Conservation (phyloP, 108 stramenopile genomes). For the Chaetoceros tenuissimus region DNA sequence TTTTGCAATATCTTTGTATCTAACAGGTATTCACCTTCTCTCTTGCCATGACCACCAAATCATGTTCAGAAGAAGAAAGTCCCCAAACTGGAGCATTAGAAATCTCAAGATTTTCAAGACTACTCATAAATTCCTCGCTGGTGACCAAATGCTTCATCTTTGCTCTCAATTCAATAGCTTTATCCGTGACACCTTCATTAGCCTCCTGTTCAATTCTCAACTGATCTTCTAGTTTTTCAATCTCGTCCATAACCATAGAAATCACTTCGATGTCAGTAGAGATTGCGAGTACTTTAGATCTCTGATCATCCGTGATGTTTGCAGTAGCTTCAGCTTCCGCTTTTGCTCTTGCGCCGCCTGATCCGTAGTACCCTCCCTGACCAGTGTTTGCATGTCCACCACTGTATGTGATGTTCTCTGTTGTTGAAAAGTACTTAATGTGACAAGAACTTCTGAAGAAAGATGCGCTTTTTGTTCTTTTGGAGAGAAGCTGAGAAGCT, state of each 20-base stretch:
- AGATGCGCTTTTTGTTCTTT: too few relatives aligned
- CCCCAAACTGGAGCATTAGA: background rate
- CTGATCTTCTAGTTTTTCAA: background rate
- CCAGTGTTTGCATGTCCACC: constrained; percentile 9
- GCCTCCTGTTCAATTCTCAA: background rate
- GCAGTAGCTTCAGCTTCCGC: background rate
- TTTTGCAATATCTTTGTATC: too few relatives aligned
- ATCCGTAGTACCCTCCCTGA: constrained; percentile 14
- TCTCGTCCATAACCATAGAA: background rate
- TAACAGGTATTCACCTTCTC: background rate
- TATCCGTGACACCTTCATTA: background rate
- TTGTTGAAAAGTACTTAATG: too few relatives aligned
- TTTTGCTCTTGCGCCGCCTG: constrained; percentile 8
- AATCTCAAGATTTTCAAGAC: background rate
- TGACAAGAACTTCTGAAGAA: too few relatives aligned
- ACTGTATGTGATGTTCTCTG: constrained; percentile 9
- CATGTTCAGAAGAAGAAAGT: background rate
- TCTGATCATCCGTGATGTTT: background rate
- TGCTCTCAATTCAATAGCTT: background rate
- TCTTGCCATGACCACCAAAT: background rate
- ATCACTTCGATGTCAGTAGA: background rate
- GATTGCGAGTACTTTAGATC: background rate
- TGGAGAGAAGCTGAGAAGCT: too few relatives aligned
- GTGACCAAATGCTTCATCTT: background rate
- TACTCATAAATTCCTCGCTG: background rate